Conservation (phyloP, 139 green algal species). For the Chlamydomonas urium region DNA sequence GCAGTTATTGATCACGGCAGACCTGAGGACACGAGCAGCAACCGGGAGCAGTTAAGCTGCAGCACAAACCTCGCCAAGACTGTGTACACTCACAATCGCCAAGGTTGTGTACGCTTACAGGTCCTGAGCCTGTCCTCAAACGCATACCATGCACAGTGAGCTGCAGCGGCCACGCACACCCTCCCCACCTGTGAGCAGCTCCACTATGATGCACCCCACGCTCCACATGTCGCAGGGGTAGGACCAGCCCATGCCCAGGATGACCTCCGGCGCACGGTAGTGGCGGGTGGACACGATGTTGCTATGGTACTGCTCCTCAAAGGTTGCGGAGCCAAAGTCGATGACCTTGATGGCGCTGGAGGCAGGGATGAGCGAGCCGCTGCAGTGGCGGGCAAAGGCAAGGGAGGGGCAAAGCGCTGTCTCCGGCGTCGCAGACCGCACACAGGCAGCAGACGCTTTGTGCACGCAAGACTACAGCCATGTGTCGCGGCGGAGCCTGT, state of each 20-base stretch:
- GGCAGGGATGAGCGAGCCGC: constrained; percentile 30
- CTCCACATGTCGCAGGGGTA: constrained; percentile 94
- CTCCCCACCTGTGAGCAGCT: constrained; percentile 80
- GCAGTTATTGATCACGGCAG: too few relatives aligned
- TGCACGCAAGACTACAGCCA: too few relatives aligned
- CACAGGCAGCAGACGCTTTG: too few relatives aligned
- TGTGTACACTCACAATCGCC: too few relatives aligned
- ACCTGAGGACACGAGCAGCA: too few relatives aligned
- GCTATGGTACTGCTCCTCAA: constrained; percentile 88
- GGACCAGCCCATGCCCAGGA: constrained; percentile 90
- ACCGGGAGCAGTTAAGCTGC: too few relatives aligned
- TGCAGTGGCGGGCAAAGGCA: not conserved
- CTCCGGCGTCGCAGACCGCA: not conserved
- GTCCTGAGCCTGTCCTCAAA: too few relatives aligned
- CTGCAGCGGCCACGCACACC: not conserved
- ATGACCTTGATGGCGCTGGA: constrained; percentile 75
- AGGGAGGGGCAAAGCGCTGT: too few relatives aligned
- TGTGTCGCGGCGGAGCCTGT: too few relatives aligned
- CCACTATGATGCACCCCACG: constrained; percentile 93
- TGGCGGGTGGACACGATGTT: constrained; percentile 86
- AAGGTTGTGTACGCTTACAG: too few relatives aligned
- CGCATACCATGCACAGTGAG: constrained; percentile 13
- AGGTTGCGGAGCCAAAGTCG: constrained; percentile 96
- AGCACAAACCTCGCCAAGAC: too few relatives aligned
- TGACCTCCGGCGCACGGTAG: constrained; percentile 95